Evolutionary conservation across 2,329 filamentous ascomycete genomes (phyloP), one percentile per base, ranked within the genome.

Genomic region (Bipolaris sorokiniana): DNA sequence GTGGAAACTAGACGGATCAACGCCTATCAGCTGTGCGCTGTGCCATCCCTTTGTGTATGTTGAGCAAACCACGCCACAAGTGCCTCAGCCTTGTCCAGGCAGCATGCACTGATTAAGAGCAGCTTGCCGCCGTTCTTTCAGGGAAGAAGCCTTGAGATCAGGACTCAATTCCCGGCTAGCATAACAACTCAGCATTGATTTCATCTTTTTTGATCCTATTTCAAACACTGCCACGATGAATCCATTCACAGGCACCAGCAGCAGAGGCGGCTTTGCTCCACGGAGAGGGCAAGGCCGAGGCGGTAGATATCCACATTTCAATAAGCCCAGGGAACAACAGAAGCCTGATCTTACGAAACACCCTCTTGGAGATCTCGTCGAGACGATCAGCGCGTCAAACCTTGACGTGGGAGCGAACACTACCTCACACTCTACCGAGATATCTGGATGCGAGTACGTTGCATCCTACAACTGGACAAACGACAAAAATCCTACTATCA

Each of bases 391-490:
- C 5, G 48, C 18, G 7, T 53, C 59, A 15, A 58, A 67, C 26
- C 53, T 72, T 7, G 51, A 50, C 7, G 6, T 28, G 7, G 20
- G 16, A 3, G 15, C 36, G 3, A 26, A 44, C 2, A 31, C 22
- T n/a, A 5, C 40, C 6, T 2, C 11, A 15, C n/a, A 46, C 3
- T 7, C 36, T 36, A 37, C 69, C 0, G 63, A 56, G 6, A 83
- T 83, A 53, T 70, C 63, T 7, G 63, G 79, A 47, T 75, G 73
- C 58, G 54, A 78, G 38, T 79, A 80, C 65, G 63, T 84, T 28
- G 77, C 80, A 18, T 85, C 83, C 0, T 86, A 83, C 73, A 85
- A 81, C 62, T 85, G 82, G 83, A 34, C 82, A 5, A 72, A 66
- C 18, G 51, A 74, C 26, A 56, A 67, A 33, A 51, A 26, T 31